Evolutionary conservation across 2,329 filamentous ascomycete genomes (phyloP).

Genomic region (Ustulina deusta): DNA sequence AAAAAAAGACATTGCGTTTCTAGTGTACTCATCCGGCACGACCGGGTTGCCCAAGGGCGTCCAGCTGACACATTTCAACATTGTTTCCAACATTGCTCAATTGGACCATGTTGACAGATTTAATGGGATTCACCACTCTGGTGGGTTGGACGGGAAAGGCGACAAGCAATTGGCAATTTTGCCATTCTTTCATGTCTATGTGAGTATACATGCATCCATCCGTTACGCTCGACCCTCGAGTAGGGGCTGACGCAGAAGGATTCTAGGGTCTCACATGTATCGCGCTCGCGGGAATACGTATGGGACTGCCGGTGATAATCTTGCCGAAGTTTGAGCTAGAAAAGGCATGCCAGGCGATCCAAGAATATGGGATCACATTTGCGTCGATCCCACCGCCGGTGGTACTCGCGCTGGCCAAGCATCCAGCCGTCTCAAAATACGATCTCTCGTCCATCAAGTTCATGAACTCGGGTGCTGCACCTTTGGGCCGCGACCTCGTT

Average conservation of each 20-base stretch:
- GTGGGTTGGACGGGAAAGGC: conserved; percentile 69
- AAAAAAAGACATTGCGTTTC: conserved; percentile 79
- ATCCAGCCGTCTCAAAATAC: conserved; percentile 82
- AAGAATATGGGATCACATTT: conserved; percentile 80
- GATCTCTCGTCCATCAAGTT: conserved; percentile 83
- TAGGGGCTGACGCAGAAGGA: neutral
- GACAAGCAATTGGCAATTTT: conserved; percentile 83
- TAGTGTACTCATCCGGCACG: conserved; percentile 91
- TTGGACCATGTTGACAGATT: conserved; percentile 64
- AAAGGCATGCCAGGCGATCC: conserved; percentile 80
- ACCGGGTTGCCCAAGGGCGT: conserved; percentile 94
- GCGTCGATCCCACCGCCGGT: conserved; percentile 88
- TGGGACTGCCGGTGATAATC: conserved; percentile 74
- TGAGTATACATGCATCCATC: conserved; percentile 55
- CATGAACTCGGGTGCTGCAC: conserved; percentile 89
- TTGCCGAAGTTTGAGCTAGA: conserved; percentile 86
- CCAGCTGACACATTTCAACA: conserved; percentile 84
- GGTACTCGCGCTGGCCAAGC: conserved; percentile 82
- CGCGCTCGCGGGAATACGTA: conserved; percentile 75
- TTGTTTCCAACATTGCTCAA: conserved; percentile 79
- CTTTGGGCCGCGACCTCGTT: conserved; percentile 83
- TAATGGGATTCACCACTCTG: conserved; percentile 65
- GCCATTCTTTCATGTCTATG: conserved; percentile 94
- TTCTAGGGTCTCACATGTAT: conserved; percentile 74
- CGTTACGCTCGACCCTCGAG: neutral